Evolutionary conservation across 139 green algal species (phyloP), one percentile per base, ranked within the genome.

Genomic region (Pycnococcus provasolii): DNA sequence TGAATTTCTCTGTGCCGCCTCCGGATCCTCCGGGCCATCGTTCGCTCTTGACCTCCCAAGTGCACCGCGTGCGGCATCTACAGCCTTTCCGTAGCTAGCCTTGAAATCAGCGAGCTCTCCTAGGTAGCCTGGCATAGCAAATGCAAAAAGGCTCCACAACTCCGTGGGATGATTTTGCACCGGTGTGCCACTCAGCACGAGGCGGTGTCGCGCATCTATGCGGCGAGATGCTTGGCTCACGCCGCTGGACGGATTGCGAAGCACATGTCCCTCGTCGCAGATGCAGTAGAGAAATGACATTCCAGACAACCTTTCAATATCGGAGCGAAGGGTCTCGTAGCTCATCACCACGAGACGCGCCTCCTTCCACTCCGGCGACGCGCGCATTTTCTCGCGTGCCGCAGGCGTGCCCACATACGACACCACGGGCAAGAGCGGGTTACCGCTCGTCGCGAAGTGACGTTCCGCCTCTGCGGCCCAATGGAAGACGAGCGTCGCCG

Each of bases 131-230:
- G 92, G 92, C 89, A 98, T 96, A 11, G 97, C 72, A 73, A 96
- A 99, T 80, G 97, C 91, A 73, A 99, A 99, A 4, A 99, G 76
- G 2, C 77, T 79, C 93, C 93, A 99, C 45, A 99, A 81, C 83
- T 99, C 93, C 41, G 87, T 55, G 45, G 95, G 86, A 60, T 84
- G 84, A 84, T 99, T 99, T 77, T 98, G 91, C 51, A 77, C 60
- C 39, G 79, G 77, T 13, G 77, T 83, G 13, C 79, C 79, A 11
- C 59, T 75, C 4, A 99, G 83, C 4, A 99, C 70, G 64, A 99
- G 73, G 48, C 93, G 75, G 78, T 96, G 86, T 71, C 80, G 63
- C 41, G 90, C 86, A 9, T 37, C 46, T 13, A 95, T 40, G 4
- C 65, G 60, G 68, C 82, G 82, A 6, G 73, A 73, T 15, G 85